A percentile compares a stretch with the other conserved stretches of the same genome.
Conservation (phyloP, 2,329 filamentous ascomycete genomes). For the Alternaria arborescens region DNA sequence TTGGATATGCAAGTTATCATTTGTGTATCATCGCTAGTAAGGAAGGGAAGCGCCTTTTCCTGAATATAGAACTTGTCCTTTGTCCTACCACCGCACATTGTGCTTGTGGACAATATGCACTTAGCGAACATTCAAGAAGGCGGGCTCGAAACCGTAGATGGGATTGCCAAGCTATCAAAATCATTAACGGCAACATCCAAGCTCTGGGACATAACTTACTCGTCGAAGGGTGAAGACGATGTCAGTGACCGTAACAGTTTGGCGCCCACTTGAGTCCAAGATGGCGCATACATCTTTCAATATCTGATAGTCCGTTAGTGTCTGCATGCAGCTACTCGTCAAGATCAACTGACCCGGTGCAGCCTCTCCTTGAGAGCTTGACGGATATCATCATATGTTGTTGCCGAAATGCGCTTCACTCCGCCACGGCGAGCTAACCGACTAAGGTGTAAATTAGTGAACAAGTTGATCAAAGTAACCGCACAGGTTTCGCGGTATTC, state of each 20-base stretch:
- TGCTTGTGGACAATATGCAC: not conserved
- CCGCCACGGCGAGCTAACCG: conserved; percentile 78
- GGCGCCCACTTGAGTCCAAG: conserved; percentile 37
- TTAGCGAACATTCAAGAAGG: conserved; percentile 16
- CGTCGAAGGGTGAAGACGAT: conserved; percentile 44
- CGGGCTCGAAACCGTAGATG: conserved; percentile 38
- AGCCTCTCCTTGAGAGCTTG: conserved; percentile 62
- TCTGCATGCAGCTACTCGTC: too few relatives aligned
- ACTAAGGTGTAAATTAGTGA: conserved; percentile 44
- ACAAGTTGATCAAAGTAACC: not conserved
- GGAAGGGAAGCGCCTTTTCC: not conserved
- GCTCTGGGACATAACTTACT: conserved; percentile 23
- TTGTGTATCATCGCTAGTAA: not conserved
- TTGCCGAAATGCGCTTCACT: conserved; percentile 74
- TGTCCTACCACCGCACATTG: too few relatives aligned
- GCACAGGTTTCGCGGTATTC: not conserved
- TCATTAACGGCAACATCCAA: conserved; percentile 2
- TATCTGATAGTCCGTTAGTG: conserved; percentile 29
- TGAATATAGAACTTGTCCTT: not conserved
- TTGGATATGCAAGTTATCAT: not conserved
- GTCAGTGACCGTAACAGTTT: conserved; percentile 42
- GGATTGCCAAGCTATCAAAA: conserved; percentile 28
- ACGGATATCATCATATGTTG: conserved; percentile 71
- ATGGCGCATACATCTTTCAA: conserved; percentile 34
- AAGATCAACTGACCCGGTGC: conserved; percentile 23